phyloP scores from a whole-genome alignment of 768 basidiomycete genomes.

The Suillus variegatus region DNA sequence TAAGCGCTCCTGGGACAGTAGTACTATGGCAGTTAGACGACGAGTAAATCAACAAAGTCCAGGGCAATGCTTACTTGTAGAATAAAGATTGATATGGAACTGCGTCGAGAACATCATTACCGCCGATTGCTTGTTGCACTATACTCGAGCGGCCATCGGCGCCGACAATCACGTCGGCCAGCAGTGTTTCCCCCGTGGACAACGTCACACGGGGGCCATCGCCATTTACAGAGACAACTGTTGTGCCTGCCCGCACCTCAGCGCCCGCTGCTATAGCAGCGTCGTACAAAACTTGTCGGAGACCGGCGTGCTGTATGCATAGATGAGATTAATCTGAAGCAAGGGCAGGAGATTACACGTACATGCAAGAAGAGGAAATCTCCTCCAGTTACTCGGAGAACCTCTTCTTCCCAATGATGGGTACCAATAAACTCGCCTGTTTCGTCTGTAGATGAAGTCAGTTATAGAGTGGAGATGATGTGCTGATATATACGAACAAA shows the following conservation, averaged over 20 bases:
- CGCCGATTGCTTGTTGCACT: conserved; percentile 36
- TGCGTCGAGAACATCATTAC: conserved; percentile 29
- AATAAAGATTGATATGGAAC: conserved; percentile 34
- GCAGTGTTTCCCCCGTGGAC: conserved; percentile 43
- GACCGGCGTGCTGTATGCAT: conserved; percentile 49
- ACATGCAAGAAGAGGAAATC: conserved; percentile 53
- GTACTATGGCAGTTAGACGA: conserved; percentile 30
- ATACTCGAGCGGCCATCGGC: conserved; percentile 58
- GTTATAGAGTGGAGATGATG: conserved; percentile 3
- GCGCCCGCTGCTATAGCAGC: conserved; percentile 51
- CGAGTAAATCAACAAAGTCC: neutral
- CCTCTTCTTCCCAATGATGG: conserved; percentile 48
- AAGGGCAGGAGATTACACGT: conserved; percentile 18
- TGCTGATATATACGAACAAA: conserved; percentile 23
- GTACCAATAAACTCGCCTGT: conserved; percentile 45
- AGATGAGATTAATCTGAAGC: conserved; percentile 4
- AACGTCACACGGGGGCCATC: conserved; percentile 36
- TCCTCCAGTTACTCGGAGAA: conserved; percentile 49
- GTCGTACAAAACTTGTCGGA: conserved; percentile 48
- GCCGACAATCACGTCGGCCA: conserved; percentile 57
- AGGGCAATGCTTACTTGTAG: conserved; percentile 41
- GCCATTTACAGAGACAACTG: conserved; percentile 34
- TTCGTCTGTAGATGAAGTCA: conserved; percentile 37
- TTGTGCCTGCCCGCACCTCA: conserved; percentile 41
- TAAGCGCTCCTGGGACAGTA: conserved; percentile 39